Evolutionary conservation across 2,329 filamentous ascomycete genomes (phyloP), one percentile per base, ranked within the genome.

Genomic region (Claviceps sp.): DNA sequence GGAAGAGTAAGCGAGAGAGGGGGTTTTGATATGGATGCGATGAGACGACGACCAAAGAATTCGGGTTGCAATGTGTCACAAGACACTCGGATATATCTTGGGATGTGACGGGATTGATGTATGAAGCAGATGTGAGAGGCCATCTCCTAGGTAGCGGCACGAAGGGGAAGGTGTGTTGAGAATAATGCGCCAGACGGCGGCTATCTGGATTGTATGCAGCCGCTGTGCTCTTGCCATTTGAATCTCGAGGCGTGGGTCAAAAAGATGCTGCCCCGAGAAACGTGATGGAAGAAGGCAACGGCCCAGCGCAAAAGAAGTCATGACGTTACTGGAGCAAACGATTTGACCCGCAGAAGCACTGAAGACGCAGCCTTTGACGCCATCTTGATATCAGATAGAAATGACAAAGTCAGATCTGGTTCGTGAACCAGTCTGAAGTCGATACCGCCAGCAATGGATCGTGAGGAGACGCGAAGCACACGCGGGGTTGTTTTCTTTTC

Each of bases 401-500:
- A 23, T 13, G 8, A 23, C 16, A 36, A 46, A 38, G 16, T n/a
- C 44, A 40, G 13, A 42, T 5, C 16, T 5, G 38, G 17, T 26
- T 48, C 29, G 11, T 34, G 37, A 42, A 17, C 13, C 38, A 17
- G 26, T 36, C 20, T 20, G 11, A 6, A 29, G 16, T 39, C 5
- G 38, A 11, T 14, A 29, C 38, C 5, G 6, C 23, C 37, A 42
- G 29, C 13, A 14, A 17, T n/a, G 23, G 9, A 13, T 23, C 6
- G 17, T 5, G 17, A 38, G 37, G 49, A 45, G 51, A 51, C 40
- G 49, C 40, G 46, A 49, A 51, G 37, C 46, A 46, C 49, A 39
- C 8, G n/a, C 17, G 22, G 22, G 45, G 3, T n/a, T 45, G 6
- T n/a, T 45, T 45, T 14, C n/a, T 34, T 23, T 45, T 17, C 7